Base-by-base conservation (phyloP, 2,329 filamentous ascomycete genomes). In the Capronia americana region DNA sequence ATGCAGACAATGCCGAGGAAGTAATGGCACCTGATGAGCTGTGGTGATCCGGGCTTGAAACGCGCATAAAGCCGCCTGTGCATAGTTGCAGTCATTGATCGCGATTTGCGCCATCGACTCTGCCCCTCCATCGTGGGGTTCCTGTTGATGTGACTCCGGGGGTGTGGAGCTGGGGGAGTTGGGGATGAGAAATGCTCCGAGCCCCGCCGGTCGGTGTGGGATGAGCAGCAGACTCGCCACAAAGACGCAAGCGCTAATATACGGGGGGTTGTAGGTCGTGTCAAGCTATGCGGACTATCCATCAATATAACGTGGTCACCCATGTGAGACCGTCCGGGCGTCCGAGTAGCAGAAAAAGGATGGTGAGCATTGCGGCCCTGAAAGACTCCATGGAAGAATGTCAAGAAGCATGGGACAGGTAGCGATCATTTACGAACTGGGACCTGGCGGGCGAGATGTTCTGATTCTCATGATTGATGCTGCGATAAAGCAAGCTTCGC, bases 1-100 rank as follows among this genome's bases (percentile, higher is more conserved):
- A 44, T 32, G 50, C 26, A 50, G 28, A 51, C 14, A 65, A 38
- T 56, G 57, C 63, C 63, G 63, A 65, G 63, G 63, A 34, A 44
- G 38, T 17, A 6, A n/a, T 44, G 48, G 46, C 57, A 64, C 48
- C 30, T 63, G 60, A 63, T 38, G 51, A 46, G 26, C 30, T 20
- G 23, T 30, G n/a, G 23, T 32, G 28, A 53, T 17, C 50, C 12
- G 26, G 50, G 50, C 50, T 28, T 30, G 50, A 17, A 54, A 10
- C 32, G 34, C 46, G 48, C 32, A 48, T 11, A 41, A 44, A 46
- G 24, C 10, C n/a, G 54, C 5, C 6, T 32, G 51, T 34, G 63
- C 54, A 54, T 62, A 41, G 53, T 63, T 65, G 28, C 34, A 61
- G 48, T 44, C 38, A 10, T 2, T 44, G 17, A 44, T 8, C 6